Base-by-base conservation (phyloP, 495 filamentous ascomycete species). In the Wilcoxina mikolae region DNA sequence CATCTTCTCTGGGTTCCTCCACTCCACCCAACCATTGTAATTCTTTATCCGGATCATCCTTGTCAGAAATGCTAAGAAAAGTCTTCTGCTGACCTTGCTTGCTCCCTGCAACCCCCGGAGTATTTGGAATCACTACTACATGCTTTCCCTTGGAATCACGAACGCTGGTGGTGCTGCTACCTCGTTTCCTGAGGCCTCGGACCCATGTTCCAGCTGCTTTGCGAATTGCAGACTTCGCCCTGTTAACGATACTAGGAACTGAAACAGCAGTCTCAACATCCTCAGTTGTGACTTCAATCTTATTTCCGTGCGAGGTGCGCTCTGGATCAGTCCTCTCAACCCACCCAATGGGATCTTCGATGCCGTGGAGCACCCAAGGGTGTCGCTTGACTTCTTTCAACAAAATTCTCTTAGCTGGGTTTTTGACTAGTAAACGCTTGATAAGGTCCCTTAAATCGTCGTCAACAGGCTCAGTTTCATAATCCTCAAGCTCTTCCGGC, bases 301-400 rank as follows among this genome's bases (percentile, higher is more conserved):
- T 85, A 69, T 85, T 83, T 56, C 87, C 87, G 51, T 88, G 81
- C 55, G 81, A 83, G 56, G 82, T 82, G 25, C 80, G 76, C 22
- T 75, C 80, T 4, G 90, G 88, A 66, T 99, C 93, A 4, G 87
- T 95, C 53, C 95, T 85, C 59, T 95, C 87, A 15, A 96, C 77
- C 91, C 91, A 99, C 2, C 72, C 70, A 22, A 76, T 70, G 41
- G 82, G 78, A 58, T 94, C 82, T 27, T 76, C 70, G 43, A 99
- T 77, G 41, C 82, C 90, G 43, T 80, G 68, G n/a, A 89, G 73
- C 29, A 95, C 82, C 88, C 91, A 99, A n/a, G 84, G 82, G 62
- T 99, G 91, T 53, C 83, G 85, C 66, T 96, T 96, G 60, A 95
- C 90, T 61, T 95, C 90, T 57, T 82, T 83, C 46, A 99, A 70